Base-by-base conservation (phyloP, 306 rosid species). In the Argentina anserina region DNA sequence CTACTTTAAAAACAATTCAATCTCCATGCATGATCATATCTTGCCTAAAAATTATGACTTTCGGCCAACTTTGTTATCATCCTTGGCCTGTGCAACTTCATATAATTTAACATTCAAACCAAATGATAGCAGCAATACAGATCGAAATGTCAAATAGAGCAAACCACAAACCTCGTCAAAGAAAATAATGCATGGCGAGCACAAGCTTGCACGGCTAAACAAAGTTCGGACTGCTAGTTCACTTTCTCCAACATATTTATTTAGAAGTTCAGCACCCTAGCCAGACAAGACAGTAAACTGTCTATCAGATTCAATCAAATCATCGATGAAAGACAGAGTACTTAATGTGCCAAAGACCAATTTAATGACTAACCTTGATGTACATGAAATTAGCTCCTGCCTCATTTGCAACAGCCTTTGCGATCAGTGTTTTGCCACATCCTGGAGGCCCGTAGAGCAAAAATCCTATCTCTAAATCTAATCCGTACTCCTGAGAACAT, bases 371-470 rank as follows among this genome's bases (percentile, higher is more conserved):
- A 29, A 86, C 96, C 92, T 86, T 89, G 37, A 90, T 78, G 70
- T 87, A 88, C 75, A 93, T 90, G 64, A 93, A 93, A 80, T 85
- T 93, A 55, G 87, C 98, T 60, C 96, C 97, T 14, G 98, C 90
- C 78, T 93, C 97, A 72, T 89, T 87, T 65, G 98, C 98, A 55
- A 93, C 88, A 43, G 98, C 98, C 81, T 93, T 87, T 31, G 96
- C 98, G 70, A 90, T 93, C 63, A 93, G 81, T 67, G 98, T 93
- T 83, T 93, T 90, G 39, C 98, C 98, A 76, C 98, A 90, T 36
- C 97, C 97, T 21, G 98, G 98, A 59, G 98, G 98, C 39, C 98
- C 98, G 76, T 87, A 93, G 20, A 93, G 94, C 76, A 93, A 86
- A 79, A 93, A 87, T 26, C 97, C 98, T 0, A 92, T 82, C 78